Base-by-base conservation (phyloP, 768 basidiomycete genomes). In the Tulasnella sp. region DNA sequence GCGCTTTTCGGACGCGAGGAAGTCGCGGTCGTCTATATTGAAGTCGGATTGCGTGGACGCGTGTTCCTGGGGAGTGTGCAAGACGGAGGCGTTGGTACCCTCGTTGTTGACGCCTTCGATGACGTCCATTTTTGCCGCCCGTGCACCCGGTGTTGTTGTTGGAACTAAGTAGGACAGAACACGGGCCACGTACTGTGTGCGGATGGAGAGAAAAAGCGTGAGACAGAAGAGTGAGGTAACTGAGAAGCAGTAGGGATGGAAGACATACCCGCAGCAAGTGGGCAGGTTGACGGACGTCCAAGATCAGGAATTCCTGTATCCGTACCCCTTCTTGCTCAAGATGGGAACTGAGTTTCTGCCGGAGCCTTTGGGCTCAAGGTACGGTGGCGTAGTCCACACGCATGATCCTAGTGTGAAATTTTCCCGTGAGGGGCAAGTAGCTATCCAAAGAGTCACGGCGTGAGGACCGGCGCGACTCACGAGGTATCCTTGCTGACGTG, bases 301-400 rank as follows among this genome's bases (percentile, higher is more conserved):
- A 87, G 42, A 91, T 86, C 48, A 88, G 88, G 76, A n/a, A 91
- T 91, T 44, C 89, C 88, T 34, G 87, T 90, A 6, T 86, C 6
- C 87, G 81, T 89, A 92, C 58, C 86, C 84, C 77, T 90, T 89
- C 82, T 90, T 89, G 22, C 90, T 90, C 79, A 85, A 85, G 75
- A 93, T 84, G 50, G 91, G 87, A 79, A 92, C 89, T 41, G 90
- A 91, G 83, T 91, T 88, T 91, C 92, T n/a, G n/a, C n/a, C n/a
- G n/a, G n/a, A n/a, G n/a, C n/a, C n/a, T n/a, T n/a, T n/a, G n/a
- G n/a, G 50, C 80, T 83, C 85, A 24, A 93, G n/a, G 86, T 11
- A 83, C 84, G 1, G 88, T 90, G 40, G 86, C 90, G 81, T 84
- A 84, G 84, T 93, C 92, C 9, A 89, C 88, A 42, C 91, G 89